A percentile compares a stretch with the other conserved stretches of the same genome.
Conservation (phyloP, 108 stramenopile species). For the Nannochloropsis gaditana region DNA sequence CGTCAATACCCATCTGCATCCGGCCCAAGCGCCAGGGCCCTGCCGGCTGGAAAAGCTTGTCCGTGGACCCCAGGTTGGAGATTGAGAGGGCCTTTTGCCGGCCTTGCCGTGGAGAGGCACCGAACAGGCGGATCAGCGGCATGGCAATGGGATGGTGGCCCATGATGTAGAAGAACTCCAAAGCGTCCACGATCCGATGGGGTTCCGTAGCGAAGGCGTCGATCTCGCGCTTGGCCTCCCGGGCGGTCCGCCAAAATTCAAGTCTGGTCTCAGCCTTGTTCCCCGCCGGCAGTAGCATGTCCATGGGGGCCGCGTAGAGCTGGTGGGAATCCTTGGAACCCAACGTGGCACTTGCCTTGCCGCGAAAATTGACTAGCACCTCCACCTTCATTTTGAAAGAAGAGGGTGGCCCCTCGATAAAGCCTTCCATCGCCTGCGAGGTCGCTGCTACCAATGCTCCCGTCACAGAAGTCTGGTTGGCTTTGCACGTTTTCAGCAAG, state of each 20-base stretch:
- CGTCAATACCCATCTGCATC: background rate
- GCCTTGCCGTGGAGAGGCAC: background rate
- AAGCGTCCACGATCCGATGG: background rate
- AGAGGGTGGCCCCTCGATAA: background rate
- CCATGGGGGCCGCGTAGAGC: slow-evolving; percentile 4
- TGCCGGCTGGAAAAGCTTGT: background rate
- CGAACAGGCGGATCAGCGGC: background rate
- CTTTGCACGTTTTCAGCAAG: background rate
- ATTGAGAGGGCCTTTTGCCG: slow-evolving; percentile 4
- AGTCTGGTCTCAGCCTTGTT: background rate
- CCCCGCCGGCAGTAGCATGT: background rate
- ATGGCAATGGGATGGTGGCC: slow-evolving; percentile 15
- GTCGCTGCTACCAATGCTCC: background rate
- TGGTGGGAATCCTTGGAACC: background rate
- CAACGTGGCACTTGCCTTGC: slow-evolving; percentile 3
- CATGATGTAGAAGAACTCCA: slow-evolving; percentile 1
- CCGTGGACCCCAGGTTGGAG: background rate
- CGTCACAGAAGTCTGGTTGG: background rate
- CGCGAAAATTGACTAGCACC: background rate
- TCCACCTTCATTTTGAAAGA: slow-evolving; percentile 17
- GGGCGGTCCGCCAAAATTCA: background rate
- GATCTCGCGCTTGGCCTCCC: background rate
- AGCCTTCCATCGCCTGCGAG: slow-evolving; percentile 17
- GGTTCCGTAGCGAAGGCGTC: slow-evolving; percentile 1
- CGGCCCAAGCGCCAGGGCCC: background rate